Conservation (phyloP, 2,329 filamentous ascomycete species). For the Cladosporium phlei region DNA sequence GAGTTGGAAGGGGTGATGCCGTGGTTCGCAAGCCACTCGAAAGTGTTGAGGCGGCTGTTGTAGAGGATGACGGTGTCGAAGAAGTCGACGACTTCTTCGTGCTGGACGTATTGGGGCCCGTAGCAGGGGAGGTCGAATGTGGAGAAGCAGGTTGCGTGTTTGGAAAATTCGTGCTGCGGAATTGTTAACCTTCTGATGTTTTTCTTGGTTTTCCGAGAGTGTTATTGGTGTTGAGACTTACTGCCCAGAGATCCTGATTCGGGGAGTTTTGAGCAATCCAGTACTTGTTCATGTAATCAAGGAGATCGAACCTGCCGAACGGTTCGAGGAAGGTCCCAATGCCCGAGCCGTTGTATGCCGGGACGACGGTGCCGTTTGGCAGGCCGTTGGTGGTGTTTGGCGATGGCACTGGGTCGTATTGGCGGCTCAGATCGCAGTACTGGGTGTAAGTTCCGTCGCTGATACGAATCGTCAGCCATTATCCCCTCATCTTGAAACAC, state of each 20-base stretch:
- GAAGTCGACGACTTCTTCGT: slow-evolving; percentile 60
- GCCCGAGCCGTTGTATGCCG: slow-evolving; percentile 53
- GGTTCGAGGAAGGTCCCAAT: slow-evolving; percentile 56
- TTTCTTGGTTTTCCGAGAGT: not conserved
- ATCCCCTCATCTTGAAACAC: not conserved
- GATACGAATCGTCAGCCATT: not conserved
- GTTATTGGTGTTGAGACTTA: not conserved
- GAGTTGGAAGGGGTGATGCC: slow-evolving; percentile 56
- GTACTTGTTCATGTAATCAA: slow-evolving; percentile 62
- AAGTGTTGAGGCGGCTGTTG: slow-evolving; percentile 57
- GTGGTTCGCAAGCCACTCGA: slow-evolving; percentile 52
- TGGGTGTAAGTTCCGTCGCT: slow-evolving; percentile 57
- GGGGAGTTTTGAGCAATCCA: slow-evolving; percentile 57
- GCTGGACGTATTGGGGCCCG: slow-evolving; percentile 51
- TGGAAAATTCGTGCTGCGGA: slow-evolving; percentile 56
- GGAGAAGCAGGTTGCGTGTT: slow-evolving; percentile 61
- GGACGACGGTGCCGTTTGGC: slow-evolving; percentile 48
- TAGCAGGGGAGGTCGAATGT: slow-evolving; percentile 64
- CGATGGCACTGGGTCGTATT: slow-evolving; percentile 55
- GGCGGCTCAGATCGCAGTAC: slow-evolving; percentile 61
- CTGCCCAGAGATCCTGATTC: slow-evolving; percentile 58
- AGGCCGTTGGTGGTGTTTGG: slow-evolving; percentile 61
- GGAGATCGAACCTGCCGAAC: slow-evolving; percentile 56
- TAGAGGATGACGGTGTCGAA: slow-evolving; percentile 57
- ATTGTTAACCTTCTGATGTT: not conserved